phyloP scores from a whole-genome alignment of 345 rosid species.

The Bruguiera sexangula region DNA sequence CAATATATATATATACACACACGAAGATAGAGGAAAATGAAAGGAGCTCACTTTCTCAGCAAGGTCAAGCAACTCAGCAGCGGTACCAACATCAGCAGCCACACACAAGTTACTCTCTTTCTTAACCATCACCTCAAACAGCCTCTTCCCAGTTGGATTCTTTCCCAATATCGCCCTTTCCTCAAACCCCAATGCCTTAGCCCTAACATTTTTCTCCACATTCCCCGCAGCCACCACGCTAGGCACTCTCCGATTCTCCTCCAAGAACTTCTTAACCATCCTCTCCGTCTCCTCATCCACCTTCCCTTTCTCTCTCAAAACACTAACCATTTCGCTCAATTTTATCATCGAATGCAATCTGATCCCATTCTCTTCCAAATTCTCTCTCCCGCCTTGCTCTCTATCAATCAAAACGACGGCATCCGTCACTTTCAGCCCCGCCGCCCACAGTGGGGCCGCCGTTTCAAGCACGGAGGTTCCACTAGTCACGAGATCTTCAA shows the following conservation, averaged over 20 bases:
- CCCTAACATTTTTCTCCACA: slow-evolving; percentile 44
- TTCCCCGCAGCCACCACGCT: neutral
- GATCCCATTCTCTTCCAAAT: slow-evolving; percentile 68
- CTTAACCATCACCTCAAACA: slow-evolving; percentile 78
- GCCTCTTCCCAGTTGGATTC: slow-evolving; percentile 73
- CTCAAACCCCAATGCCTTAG: slow-evolving; percentile 50
- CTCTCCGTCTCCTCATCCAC: slow-evolving; percentile 58
- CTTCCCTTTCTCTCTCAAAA: slow-evolving; percentile 77
- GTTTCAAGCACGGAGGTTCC: slow-evolving; percentile 95
- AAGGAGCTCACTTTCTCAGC: slow-evolving; percentile 65
- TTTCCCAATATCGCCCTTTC: slow-evolving; percentile 63
- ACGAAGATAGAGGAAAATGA: neutral
- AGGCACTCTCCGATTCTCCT: slow-evolving; percentile 66
- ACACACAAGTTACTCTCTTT: slow-evolving; percentile 87
- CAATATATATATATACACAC: no score
- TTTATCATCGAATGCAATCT: slow-evolving; percentile 65
- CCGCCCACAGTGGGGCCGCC: slow-evolving; percentile 69
- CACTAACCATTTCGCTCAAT: slow-evolving; percentile 80
- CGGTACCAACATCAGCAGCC: slow-evolving; percentile 95
- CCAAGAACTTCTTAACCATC: slow-evolving; percentile 60
- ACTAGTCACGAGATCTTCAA: slow-evolving; percentile 89
- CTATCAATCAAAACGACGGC: slow-evolving; percentile 89
- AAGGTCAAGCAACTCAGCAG: slow-evolving; percentile 76
- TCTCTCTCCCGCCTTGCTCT: slow-evolving; percentile 94
- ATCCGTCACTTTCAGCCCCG: slow-evolving; percentile 72